Base-by-base conservation (phyloP, 176 grass and related monocot genomes). In the Areca catechu region DNA sequence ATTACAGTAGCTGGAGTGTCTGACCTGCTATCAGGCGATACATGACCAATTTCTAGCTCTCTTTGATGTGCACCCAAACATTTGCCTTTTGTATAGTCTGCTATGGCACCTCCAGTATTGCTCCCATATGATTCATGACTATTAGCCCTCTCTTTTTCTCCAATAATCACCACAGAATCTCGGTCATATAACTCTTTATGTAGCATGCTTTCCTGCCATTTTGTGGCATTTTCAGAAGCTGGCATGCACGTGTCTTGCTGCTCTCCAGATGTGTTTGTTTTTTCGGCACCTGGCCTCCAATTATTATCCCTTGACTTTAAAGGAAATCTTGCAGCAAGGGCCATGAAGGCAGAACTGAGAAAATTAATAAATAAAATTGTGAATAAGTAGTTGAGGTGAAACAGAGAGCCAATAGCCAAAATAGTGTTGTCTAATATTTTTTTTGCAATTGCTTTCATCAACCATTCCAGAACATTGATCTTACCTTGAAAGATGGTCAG, bases 401-500 rank as follows among this genome's bases (percentile, higher is more conserved):
- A 10, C 10, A 34, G 30, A 34, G 5, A 43, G 34, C 9, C 34
- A 43, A 43, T 43, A 43, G 14, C 34, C 7, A 43, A 12, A 43
- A 7, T 43, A 43, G 34, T 43, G 34, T 10, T 14, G 34, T 12
- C 34, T 14, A 43, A 43, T 43, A 43, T 12, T 12, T 43, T 43
- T 12, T 43, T 43, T 12, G 34, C 9, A 43, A 43, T 43, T 43
- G 34, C 9, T 12, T 43, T 43, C 10, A 43, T 10, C 34, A 14
- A 43, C 34, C 34, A 43, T 14, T 43, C 34, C 27, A 63, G 56
- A 80, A 72, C 27, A 67, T 66, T 49, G n/a, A 70, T 69, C 50
- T 76, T 66, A 94, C 89, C 89, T 95, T 56, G 89, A 95, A 76
- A 95, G 89, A 95, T 85, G 84, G 73, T 95, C 89, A 1, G 84